phyloP scores from a whole-genome alignment of 1,284 basidiomycete genomes.

The Wolfiporia cocos region DNA sequence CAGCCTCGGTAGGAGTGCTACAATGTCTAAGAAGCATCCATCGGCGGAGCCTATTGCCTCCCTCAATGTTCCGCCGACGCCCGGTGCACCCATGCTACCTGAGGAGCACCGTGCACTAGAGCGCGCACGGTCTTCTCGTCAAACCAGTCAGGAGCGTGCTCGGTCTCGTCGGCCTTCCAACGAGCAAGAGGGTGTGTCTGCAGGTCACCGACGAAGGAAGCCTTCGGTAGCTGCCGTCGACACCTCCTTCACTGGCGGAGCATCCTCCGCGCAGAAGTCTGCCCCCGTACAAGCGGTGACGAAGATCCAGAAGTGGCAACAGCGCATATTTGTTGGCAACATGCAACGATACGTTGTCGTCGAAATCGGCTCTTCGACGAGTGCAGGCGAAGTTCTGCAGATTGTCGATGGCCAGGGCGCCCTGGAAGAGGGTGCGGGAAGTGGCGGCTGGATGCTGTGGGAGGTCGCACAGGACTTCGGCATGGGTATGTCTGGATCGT shows the following conservation, averaged over 20 bases:
- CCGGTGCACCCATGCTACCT: slow-evolving; percentile 6
- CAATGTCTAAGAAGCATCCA: neutral
- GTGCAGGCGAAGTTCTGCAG: slow-evolving; percentile 59
- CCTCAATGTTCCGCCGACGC: slow-evolving; percentile 1
- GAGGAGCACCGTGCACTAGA: slow-evolving; percentile 13
- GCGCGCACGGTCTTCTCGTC: slow-evolving; percentile 19
- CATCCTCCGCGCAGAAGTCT: slow-evolving; percentile 16
- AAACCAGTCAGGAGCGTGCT: slow-evolving; percentile 20
- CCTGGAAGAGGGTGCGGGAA: slow-evolving; percentile 48
- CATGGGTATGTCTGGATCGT: slow-evolving; percentile 55
- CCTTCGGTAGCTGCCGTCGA: slow-evolving; percentile 2
- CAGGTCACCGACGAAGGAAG: slow-evolving; percentile 5
- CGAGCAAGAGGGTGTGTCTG: slow-evolving; percentile 9
- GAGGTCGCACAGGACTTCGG: slow-evolving; percentile 80
- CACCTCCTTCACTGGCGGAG: slow-evolving; percentile 6
- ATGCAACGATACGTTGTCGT: slow-evolving; percentile 69
- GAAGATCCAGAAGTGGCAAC: slow-evolving; percentile 40
- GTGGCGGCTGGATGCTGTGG: slow-evolving; percentile 71
- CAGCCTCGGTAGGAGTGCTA: slow-evolving; percentile 1
- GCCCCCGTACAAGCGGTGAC: slow-evolving; percentile 13
- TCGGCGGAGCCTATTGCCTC: neutral
- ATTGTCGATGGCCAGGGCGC: slow-evolving; percentile 57
- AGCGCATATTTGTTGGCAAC: slow-evolving; percentile 68
- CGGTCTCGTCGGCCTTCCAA: slow-evolving; percentile 5
- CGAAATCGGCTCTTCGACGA: slow-evolving; percentile 54